Evolutionary conservation across 108 stramenopile genomes (phyloP), one percentile per base, ranked within the genome.

Genomic region (Stephanodiscus minutulus): DNA sequence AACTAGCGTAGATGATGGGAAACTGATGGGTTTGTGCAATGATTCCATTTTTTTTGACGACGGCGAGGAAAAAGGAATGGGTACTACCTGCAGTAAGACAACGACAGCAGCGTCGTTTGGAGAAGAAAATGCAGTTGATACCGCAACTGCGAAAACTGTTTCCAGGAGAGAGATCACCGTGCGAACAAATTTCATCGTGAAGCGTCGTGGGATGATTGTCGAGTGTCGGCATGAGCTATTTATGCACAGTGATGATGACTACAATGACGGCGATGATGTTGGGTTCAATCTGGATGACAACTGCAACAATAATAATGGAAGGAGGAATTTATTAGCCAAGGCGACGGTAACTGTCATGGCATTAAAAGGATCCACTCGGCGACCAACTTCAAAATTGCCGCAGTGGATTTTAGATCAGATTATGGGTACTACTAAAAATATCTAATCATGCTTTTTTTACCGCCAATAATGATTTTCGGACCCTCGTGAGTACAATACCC

Each of bases 371-470:
- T 72, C 50, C 0, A 87, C 76, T 15, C 22, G 62, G 25, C 70
- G 83, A 7, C 89, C 89, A 0, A 90, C 85, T 24, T 68, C 75
- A 4, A 73, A 84, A 4, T 55, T 87, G 33, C 89, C 89, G 2
- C 64, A 62, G 43, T 87, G 78, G 81, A 33, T 87, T 12, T 61
- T 68, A 39, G 70, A 86, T 50, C 49, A 56, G 25, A 70, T 70
- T 22, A 54, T 54, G 53, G 20, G 24, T 10, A 54, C 5, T 4
- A 66, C 44, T n/a, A n/a, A n/a, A n/a, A n/a, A n/a, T n/a, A 54
- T 7, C 9, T 22, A 21, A 54, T 10, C 10, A 25, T 12, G 3
- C 5, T 25, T 27, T 3, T 21, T 25, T 25, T 27, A 5, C 9
- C 12, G 28, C 20, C 1, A 2, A 3, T 5, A 25, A 9, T 24